Evolutionary conservation across 1,284 basidiomycete genomes (phyloP).

Genomic region (Singerocomus rubriflavus): DNA sequence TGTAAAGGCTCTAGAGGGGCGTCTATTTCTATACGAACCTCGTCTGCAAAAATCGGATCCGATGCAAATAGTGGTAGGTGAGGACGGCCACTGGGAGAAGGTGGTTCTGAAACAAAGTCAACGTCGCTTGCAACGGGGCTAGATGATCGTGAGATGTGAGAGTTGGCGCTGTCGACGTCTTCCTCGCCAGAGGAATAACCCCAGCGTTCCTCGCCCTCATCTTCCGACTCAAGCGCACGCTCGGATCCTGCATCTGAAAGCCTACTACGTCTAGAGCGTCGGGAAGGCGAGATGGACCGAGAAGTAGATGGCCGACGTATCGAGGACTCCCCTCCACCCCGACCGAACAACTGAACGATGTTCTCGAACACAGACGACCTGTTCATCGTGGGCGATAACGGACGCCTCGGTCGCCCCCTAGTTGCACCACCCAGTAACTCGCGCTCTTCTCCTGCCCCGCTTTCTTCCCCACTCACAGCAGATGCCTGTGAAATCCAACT

Average conservation of each 20-base stretch:
- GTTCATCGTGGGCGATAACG: slow-evolving; percentile 41
- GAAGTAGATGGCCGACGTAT: slow-evolving; percentile 54
- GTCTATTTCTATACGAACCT: slow-evolving; percentile 77
- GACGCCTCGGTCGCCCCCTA: slow-evolving; percentile 29
- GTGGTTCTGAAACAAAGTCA: slow-evolving; percentile 66
- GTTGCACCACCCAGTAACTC: slow-evolving; percentile 23
- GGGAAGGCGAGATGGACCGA: slow-evolving; percentile 49
- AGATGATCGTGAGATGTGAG: slow-evolving; percentile 30
- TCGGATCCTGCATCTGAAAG: slow-evolving; percentile 60
- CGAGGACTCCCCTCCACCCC: slow-evolving; percentile 41
- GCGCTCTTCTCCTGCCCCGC: slow-evolving; percentile 26
- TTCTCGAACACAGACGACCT: slow-evolving; percentile 62
- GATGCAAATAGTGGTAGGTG: slow-evolving; percentile 64
- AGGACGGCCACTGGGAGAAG: slow-evolving; percentile 48
- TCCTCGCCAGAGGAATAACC: slow-evolving; percentile 79
- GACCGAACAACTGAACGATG: slow-evolving; percentile 66
- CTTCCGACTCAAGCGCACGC: slow-evolving; percentile 50
- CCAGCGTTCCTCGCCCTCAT: slow-evolving; percentile 66
- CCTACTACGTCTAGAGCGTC: slow-evolving; percentile 51
- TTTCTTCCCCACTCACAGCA: slow-evolving; percentile 23
- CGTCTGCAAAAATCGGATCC: slow-evolving; percentile 78
- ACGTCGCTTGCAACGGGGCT: slow-evolving; percentile 53
- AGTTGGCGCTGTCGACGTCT: slow-evolving; percentile 36
- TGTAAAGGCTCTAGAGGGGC: slow-evolving; percentile 54
- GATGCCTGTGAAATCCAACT: slow-evolving; percentile 42